Evolutionary conservation across 2,329 filamentous ascomycete species (phyloP), one percentile per base, ranked within the genome.

Genomic region (Aspergillus sp.): DNA sequence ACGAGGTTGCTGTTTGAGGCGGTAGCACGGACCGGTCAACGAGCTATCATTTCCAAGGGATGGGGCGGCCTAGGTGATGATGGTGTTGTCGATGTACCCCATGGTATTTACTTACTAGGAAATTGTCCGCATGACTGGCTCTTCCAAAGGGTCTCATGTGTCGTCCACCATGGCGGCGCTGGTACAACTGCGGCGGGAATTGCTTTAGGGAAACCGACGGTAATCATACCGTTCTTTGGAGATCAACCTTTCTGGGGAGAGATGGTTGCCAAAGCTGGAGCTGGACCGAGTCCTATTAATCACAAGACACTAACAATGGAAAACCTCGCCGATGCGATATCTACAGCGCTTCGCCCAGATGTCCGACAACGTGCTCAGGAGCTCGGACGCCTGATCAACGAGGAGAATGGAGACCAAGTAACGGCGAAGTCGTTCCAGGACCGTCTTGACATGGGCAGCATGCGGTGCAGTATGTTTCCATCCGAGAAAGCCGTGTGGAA

Each of bases 221-320:
- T 54, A 3, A 29, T 54, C 9, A 18, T 54, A 0, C 91, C 91
- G 0, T 95, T 95, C 78, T 95, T 92, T 70, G 89, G 89, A 1
- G 89, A 92, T 67, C 89, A 92, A 71, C 88, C 87, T 0, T 92
- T 91, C 68, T 92, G 89, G 89, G 89, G 89, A 14, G 81, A 86
- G 7, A 91, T 92, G 87, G 84, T 91, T 51, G 82, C 86, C 1
- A 83, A 81, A 63, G 88, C 89, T 14, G 87, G 88, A 22, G 89
- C 89, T 16, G 89, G 89, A 0, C 88, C 89, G 0, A 77, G 82
- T 3, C 88, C 89, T 0, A 85, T 91, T 55, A 85, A 86, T 0
- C 85, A 87, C 72, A 87, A 87, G 65, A 46, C 90, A 84, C 39
- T 45, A 16, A 45, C 52, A 20, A 4, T 12, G 6, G 18, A 54